Evolutionary conservation across 495 filamentous ascomycete genomes (phyloP).

Genomic region (Penicillium arizonense): DNA sequence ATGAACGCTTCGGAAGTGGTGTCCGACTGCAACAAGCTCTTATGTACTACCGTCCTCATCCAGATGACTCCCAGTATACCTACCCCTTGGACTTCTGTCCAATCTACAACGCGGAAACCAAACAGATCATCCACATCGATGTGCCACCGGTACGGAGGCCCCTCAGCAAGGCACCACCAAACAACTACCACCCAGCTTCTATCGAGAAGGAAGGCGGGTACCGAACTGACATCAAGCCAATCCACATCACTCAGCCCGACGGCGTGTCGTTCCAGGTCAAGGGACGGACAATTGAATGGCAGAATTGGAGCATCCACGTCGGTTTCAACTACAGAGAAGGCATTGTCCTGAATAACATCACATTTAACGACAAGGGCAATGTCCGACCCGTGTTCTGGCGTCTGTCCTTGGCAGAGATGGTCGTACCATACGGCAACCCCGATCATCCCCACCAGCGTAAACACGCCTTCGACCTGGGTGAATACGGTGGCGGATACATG

Average conservation of each 20-base stretch:
- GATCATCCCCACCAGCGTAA: constrained; percentile 92
- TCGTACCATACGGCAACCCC: constrained; percentile 92
- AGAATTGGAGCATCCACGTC: constrained; percentile 93
- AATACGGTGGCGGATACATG: constrained; percentile 96
- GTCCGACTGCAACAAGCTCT: constrained; percentile 87
- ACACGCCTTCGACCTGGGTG: constrained; percentile 91
- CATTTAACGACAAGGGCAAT: constrained; percentile 82
- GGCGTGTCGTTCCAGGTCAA: constrained; percentile 88
- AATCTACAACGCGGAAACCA: constrained; percentile 81
- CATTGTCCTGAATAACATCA: constrained; percentile 87
- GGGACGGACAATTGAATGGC: constrained; percentile 81
- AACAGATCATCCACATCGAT: constrained; percentile 86
- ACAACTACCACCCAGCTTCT: constrained; percentile 77
- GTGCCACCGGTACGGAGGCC: constrained; percentile 77
- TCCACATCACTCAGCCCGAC: constrained; percentile 92
- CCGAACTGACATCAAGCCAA: constrained; percentile 81
- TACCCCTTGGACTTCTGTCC: constrained; percentile 94
- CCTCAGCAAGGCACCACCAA: constrained; percentile 67
- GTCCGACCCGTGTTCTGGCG: constrained; percentile 84
- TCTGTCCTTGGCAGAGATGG: constrained; percentile 94
- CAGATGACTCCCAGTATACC: constrained; percentile 87
- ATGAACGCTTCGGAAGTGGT: constrained; percentile 81
- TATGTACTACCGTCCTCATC: constrained; percentile 90
- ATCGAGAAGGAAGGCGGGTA: constrained; percentile 76
- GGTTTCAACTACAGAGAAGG: constrained; percentile 98